Conservation (phyloP, 371 early-diverging fungal species). For the Rhizopus microsporus region DNA sequence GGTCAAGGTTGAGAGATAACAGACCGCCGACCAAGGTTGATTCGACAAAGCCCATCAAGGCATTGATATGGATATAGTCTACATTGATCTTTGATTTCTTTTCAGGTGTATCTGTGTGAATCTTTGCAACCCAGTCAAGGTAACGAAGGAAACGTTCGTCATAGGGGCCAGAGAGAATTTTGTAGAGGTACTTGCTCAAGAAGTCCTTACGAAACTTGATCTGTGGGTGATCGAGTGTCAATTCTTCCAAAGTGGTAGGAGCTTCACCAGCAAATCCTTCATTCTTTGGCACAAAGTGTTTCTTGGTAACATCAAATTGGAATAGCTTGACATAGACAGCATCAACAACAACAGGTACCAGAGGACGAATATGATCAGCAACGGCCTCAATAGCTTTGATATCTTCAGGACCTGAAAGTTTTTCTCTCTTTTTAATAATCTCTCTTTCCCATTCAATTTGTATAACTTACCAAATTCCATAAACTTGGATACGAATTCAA, state of each 20-base stretch:
- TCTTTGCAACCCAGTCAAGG: slow-evolving; percentile 77
- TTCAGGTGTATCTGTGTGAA: slow-evolving; percentile 65
- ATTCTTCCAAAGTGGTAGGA: slow-evolving; percentile 42
- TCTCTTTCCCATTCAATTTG: background rate
- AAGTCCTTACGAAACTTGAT: slow-evolving; percentile 85
- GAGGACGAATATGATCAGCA: slow-evolving; percentile 63
- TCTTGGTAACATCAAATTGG: slow-evolving; percentile 64
- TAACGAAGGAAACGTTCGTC: slow-evolving; percentile 75
- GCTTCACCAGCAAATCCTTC: slow-evolving; percentile 65
- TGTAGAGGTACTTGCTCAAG: slow-evolving; percentile 70
- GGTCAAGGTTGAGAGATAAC: slow-evolving; percentile 59
- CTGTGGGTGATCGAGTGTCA: slow-evolving; percentile 66
- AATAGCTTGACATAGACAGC: slow-evolving; percentile 70
- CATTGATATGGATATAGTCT: slow-evolving; percentile 82
- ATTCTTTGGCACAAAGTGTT: slow-evolving; percentile 64
- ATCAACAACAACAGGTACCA: slow-evolving; percentile 80
- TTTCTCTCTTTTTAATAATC: background rate
- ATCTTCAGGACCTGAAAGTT: slow-evolving; percentile 34
- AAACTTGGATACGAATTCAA: slow-evolving; percentile 23
- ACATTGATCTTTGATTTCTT: slow-evolving; percentile 81
- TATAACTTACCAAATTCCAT: slow-evolving; percentile 24
- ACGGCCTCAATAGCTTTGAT: slow-evolving; percentile 65
- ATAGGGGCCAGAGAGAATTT: slow-evolving; percentile 73
- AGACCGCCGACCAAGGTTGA: slow-evolving; percentile 65
- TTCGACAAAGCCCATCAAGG: slow-evolving; percentile 75